Conservation (phyloP, 139 green algal species). For the Ostreobium quekettii region DNA sequence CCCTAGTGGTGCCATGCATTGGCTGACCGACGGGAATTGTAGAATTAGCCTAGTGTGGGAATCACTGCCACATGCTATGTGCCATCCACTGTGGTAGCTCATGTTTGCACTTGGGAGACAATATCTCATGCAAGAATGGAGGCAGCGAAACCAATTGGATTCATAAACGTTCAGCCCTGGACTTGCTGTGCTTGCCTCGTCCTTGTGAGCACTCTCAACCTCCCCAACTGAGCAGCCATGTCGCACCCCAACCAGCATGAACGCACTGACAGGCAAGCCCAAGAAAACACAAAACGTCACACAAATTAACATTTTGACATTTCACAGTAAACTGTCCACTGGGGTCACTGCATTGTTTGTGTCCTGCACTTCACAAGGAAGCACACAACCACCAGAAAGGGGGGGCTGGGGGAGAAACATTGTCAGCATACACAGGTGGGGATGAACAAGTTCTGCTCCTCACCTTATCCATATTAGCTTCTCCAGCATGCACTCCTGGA, state of each 20-base stretch:
- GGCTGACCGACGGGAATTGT: too few relatives aligned
- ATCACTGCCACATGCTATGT: too few relatives aligned
- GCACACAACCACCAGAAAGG: neutral
- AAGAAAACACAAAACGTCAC: neutral
- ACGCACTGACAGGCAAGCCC: slow-evolving; percentile 46
- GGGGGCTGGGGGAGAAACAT: neutral
- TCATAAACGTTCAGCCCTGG: too few relatives aligned
- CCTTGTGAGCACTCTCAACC: slow-evolving; percentile 65
- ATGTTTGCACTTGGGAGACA: too few relatives aligned
- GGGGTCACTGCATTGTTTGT: neutral
- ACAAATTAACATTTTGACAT: neutral
- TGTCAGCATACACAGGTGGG: too few relatives aligned
- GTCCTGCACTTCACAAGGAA: too few relatives aligned
- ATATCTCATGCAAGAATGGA: too few relatives aligned
- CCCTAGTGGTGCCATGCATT: too few relatives aligned
- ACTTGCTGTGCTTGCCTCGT: slow-evolving; percentile 53
- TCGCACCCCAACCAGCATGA: slow-evolving; percentile 88
- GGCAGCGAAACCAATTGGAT: too few relatives aligned
- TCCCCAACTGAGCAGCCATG: slow-evolving; percentile 77
- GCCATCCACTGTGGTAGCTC: too few relatives aligned
- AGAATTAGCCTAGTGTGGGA: too few relatives aligned
- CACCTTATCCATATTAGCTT: slow-evolving; percentile 99
- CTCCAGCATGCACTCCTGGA: slow-evolving; percentile 84
- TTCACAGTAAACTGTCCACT: neutral
- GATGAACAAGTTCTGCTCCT: slow-evolving; percentile 1